Base-by-base conservation (phyloP, 441 rosid species). In the Bruguiera hainesii region DNA sequence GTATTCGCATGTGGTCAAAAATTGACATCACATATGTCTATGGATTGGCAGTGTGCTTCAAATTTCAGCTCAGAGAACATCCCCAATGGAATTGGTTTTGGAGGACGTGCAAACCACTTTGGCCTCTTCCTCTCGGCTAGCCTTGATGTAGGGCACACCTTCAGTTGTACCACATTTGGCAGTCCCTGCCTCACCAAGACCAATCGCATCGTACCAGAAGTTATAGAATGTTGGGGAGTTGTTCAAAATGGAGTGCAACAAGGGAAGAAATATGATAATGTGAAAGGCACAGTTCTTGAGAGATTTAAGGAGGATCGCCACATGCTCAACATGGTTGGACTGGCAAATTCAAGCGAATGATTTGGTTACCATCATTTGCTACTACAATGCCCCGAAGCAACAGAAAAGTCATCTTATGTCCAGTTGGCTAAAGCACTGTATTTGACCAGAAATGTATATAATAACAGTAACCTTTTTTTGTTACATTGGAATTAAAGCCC, bases 151-250 rank as follows among this genome's bases (percentile, higher is more conserved):
- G 98, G 98, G 30, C 91, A 87, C 50, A 80, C 93, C 23, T 90
- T 87, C 71, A 57, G 79, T 28, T 85, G 91, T 74, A 77, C 96
- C 16, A 90, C 96, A 30, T 93, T 85, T 30, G 89, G 91, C 64
- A 93, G 86, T 73, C 98, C 94, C 10, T 75, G 86, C 74, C 91
- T 93, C 59, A 89, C 93, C 15, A 79, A 74, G 58, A 72, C 83
- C 6, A 81, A 59, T 71, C 71, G 49, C 65, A 81, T 89, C 42
- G 65, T 70, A 31, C 97, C 98, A 20, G 91, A 89, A 63, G 91
- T 83, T 19, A 84, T 90, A n/a, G 98, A 93, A 82, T 90, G 96
- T 74, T 93, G 98, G 97, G 94, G 91, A 58, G 66, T 89, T 64
- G 76, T 82, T 51, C 84, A 76, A 19, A 70, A 74, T 56, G 71